Evolutionary conservation across 257 asterid genomes (phyloP).

Genomic region (Solanum dulcamara): DNA sequence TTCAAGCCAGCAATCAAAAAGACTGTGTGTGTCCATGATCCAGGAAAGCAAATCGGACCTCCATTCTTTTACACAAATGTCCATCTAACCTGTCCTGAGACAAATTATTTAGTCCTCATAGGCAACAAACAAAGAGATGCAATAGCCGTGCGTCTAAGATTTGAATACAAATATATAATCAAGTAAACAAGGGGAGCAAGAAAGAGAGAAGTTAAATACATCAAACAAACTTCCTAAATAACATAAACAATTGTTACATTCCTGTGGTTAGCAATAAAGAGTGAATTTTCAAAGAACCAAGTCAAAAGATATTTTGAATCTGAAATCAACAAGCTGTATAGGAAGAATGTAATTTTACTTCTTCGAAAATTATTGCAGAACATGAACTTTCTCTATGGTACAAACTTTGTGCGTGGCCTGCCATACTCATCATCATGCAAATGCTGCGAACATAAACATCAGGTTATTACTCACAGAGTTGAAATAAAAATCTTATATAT

Average conservation of each 20-base stretch:
- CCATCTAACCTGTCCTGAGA: no score
- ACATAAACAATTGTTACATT: background rate
- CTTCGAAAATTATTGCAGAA: constrained; percentile 17
- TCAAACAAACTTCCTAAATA: background rate
- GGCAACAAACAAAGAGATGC: no score
- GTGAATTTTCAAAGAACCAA: no score
- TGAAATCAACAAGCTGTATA: background rate
- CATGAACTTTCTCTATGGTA: constrained; percentile 2
- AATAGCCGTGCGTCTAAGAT: no score
- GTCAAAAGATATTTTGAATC: background rate
- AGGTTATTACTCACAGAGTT: background rate
- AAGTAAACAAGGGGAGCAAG: background rate
- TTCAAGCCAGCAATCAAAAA: no score
- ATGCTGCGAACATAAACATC: constrained; percentile 39
- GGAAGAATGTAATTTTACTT: background rate
- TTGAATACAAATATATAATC: no score
- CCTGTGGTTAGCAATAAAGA: background rate
- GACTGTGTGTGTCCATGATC: no score
- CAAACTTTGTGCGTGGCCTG: constrained; percentile 52
- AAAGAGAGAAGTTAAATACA: no score
- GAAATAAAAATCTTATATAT: no score
- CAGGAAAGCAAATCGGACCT: no score
- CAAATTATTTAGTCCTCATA: no score
- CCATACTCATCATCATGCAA: constrained; percentile 92
- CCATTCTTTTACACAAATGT: no score